A percentile compares a stretch with the other conserved stretches of the same genome.
These are phyloP conservation scores for Aureobasidium sp. DNA, from an alignment of 2,329 filamentous ascomycete genomes.

Conservation along the genomic window DNA sequence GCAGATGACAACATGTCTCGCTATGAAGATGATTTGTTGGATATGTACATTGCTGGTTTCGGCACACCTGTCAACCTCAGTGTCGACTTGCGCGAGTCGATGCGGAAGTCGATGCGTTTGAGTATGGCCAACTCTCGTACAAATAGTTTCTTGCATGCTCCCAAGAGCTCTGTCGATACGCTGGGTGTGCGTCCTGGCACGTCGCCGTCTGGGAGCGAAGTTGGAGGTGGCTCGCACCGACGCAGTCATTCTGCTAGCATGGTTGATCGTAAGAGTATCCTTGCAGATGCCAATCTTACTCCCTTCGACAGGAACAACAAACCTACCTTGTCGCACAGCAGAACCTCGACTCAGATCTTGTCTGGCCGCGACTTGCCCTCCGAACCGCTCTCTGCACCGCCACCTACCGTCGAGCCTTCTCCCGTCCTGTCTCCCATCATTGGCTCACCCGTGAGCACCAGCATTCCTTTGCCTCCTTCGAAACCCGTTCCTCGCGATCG, in stretches of 20 bases:
- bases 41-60: slow-evolving; percentile 53
- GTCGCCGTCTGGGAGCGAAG: slow-evolving; percentile 21
- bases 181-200: background rate
- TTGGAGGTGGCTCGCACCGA: slow-evolving; percentile 20
- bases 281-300: background rate
- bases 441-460: background rate
- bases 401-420: background rate
- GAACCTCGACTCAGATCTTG: slow-evolving; percentile 10
- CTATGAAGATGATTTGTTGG: slow-evolving; percentile 42
- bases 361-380: background rate
- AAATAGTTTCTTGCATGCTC: background rate
- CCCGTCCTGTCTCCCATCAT: background rate
- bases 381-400: background rate
- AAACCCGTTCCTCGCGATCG: slow-evolving; percentile 53
- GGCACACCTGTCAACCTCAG: slow-evolving; percentile 18
- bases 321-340: background rate
- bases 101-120: slow-evolving; percentile 2
- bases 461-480: background rate
- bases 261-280: slow-evolving; percentile 7
- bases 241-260: slow-evolving; percentile 13
- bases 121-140: slow-evolving; percentile 2
- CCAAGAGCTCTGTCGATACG: background rate
- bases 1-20: slow-evolving; percentile 43
- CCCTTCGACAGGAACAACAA: slow-evolving; percentile 10
- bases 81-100: background rate